These are phyloP conservation scores for Podaxis sp. DNA, from an alignment of 768 basidiomycete species.

Conservation along the genomic window DNA sequence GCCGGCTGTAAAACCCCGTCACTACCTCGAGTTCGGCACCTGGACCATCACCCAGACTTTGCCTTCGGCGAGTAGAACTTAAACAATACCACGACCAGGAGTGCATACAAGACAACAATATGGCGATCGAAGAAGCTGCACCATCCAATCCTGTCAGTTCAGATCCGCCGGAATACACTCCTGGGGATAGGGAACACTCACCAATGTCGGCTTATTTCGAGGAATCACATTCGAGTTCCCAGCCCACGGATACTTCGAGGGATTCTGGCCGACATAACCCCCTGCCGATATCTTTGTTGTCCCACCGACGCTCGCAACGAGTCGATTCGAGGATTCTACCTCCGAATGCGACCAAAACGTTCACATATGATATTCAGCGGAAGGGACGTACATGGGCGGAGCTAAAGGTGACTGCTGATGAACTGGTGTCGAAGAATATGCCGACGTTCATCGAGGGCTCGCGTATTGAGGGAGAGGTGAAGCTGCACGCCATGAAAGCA, in stretches of 20 bases:
- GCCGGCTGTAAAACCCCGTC: not conserved
- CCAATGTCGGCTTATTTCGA: conserved; percentile 4
- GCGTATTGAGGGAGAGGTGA: conserved; percentile 32
- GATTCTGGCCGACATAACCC: not conserved
- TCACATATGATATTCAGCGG: conserved; percentile 25
- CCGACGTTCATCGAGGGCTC: conserved; percentile 36
- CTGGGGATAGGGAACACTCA: not conserved
- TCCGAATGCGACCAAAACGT: conserved; percentile 25
- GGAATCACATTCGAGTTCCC: not conserved
- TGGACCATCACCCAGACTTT: not conserved
- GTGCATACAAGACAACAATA: not conserved
- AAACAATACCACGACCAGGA: not conserved
- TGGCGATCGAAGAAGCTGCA: not conserved
- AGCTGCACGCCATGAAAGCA: conserved; percentile 31
- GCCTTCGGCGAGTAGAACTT: not conserved
- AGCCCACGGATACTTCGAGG: not conserved
- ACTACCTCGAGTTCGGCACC: not conserved
- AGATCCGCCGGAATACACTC: conserved; percentile 2
- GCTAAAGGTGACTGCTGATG: conserved; percentile 44
- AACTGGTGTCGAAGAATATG: conserved; percentile 30
- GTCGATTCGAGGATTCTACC: not conserved
- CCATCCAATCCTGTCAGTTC: not conserved
- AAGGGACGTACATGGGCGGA: conserved; percentile 44
- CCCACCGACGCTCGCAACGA: not conserved
- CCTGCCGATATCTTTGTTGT: not conserved